phyloP scores from a whole-genome alignment of 768 basidiomycete species.

The Guyanaporus albipodus region DNA sequence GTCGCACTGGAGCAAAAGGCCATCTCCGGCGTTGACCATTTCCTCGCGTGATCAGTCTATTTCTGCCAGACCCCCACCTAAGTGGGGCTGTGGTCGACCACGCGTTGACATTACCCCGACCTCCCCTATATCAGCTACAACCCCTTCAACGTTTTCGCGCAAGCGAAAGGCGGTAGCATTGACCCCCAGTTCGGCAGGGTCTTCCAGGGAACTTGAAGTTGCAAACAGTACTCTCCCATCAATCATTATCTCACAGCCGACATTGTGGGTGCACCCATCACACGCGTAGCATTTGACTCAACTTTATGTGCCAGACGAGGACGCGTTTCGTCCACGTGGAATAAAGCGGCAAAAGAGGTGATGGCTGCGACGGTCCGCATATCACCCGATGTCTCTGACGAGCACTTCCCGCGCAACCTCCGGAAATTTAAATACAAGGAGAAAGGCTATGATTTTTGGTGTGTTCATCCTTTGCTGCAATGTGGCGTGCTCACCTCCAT shows the following conservation, averaged over 20 bases:
- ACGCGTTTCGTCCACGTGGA: conserved; percentile 31
- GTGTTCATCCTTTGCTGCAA: conserved; percentile 3
- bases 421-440: conserved; percentile 52
- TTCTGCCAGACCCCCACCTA: conserved; percentile 9
- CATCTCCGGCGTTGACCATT: conserved; percentile 12
- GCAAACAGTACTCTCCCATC: conserved; percentile 9
- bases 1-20: conserved; percentile 1
- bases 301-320: conserved; percentile 18
- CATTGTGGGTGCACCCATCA: conserved; percentile 14
- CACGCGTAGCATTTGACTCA: not conserved
- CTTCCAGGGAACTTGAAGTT: conserved; percentile 6
- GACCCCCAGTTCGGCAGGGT: conserved; percentile 13
- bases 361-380: conserved; percentile 34
- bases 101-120: conserved; percentile 2
- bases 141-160: conserved; percentile 3
- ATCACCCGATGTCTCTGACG: conserved; percentile 32
- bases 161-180: not conserved
- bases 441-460: conserved; percentile 47
- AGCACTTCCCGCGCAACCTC: conserved; percentile 40
- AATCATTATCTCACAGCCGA: conserved; percentile 19
- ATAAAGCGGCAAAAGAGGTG: conserved; percentile 19
- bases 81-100: conserved; percentile 5
- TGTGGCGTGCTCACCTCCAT: conserved; percentile 7
- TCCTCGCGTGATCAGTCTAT: conserved; percentile 13
- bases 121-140: conserved; percentile 3